These are phyloP conservation scores for Cladobotryum protrusum DNA, from an alignment of 2,329 filamentous ascomycete genomes.

Conservation along the genomic window DNA sequence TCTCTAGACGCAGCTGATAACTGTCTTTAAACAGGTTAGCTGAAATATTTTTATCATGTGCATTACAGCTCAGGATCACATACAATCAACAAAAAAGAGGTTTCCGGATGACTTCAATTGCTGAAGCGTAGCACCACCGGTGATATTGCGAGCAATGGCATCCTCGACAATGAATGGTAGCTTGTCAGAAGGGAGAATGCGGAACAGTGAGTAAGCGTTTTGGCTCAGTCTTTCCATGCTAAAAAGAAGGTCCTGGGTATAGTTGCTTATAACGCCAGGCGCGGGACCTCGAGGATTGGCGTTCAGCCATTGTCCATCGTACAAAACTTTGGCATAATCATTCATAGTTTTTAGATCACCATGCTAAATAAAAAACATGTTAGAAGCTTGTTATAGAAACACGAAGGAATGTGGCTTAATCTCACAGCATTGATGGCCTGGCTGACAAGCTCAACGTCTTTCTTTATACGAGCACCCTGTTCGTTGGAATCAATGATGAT, in stretches of 20 bases:
- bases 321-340: constrained; percentile 34
- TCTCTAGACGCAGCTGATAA: constrained; percentile 24
- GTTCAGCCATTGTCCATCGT: constrained; percentile 33
- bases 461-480: constrained; percentile 9
- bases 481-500: constrained; percentile 12
- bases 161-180: constrained; percentile 33
- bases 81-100: constrained; percentile 37
- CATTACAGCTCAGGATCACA: neutral
- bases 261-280: constrained; percentile 34
- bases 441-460: constrained; percentile 8
- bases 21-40: constrained; percentile 17
- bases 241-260: constrained; percentile 40
- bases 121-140: constrained; percentile 27
- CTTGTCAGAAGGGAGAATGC: constrained; percentile 22
- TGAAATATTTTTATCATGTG: neutral
- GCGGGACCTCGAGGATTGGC: constrained; percentile 27
- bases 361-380: constrained; percentile 13
- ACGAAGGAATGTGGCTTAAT: no score
- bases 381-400: neutral
- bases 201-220: constrained; percentile 34
- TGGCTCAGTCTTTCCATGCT: constrained; percentile 41
- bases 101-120: constrained; percentile 29
- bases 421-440: constrained; percentile 6
- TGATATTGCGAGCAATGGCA: constrained; percentile 17
- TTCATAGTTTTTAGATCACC: constrained; percentile 24